phyloP scores from a whole-genome alignment of 805 yeast genomes.

The Wickerhamomyces hampshirensis region DNA sequence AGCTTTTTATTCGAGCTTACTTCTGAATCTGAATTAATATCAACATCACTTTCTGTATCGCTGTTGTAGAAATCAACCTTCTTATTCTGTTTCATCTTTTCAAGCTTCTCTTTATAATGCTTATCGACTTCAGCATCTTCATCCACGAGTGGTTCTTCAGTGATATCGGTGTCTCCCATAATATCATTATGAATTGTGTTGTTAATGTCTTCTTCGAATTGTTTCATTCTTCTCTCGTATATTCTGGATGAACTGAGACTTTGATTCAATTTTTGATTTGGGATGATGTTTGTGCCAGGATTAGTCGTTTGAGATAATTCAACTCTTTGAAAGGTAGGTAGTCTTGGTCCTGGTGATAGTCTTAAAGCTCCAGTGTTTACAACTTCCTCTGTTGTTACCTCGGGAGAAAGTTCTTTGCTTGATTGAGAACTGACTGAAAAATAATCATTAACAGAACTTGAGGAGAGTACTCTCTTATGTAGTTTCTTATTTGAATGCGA shows the following conservation, averaged over 20 bases:
- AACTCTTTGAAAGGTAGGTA: slow-evolving; percentile 22
- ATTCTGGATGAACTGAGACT: slow-evolving; percentile 17
- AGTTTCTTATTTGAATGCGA: slow-evolving; percentile 15
- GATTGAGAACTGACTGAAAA: slow-evolving; percentile 4
- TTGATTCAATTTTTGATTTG: slow-evolving; percentile 1
- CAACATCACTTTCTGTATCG: slow-evolving; percentile 20
- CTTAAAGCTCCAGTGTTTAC: neutral
- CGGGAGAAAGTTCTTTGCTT: slow-evolving; percentile 2
- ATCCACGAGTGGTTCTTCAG: slow-evolving; percentile 7
- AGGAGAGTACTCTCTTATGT: slow-evolving; percentile 21
- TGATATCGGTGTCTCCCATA: slow-evolving; percentile 6
- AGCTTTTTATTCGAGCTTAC: neutral
- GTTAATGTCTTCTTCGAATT: slow-evolving; percentile 10
- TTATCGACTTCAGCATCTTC: slow-evolving; percentile 3
- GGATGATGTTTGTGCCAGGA: neutral
- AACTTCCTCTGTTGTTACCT: neutral
- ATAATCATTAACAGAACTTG: slow-evolving; percentile 18
- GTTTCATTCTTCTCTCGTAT: slow-evolving; percentile 20
- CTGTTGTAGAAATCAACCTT: slow-evolving; percentile 15
- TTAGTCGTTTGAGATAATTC: slow-evolving; percentile 7
- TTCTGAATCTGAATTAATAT: slow-evolving; percentile 17
- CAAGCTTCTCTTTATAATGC: slow-evolving; percentile 15
- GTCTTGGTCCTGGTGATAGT: slow-evolving; percentile 10
- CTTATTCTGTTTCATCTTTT: slow-evolving; percentile 12
- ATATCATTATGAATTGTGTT: slow-evolving; percentile 6